These are phyloP conservation scores for Wickerhamiella lipophila DNA, from an alignment of 805 yeast species.

Conservation along the genomic window DNA sequence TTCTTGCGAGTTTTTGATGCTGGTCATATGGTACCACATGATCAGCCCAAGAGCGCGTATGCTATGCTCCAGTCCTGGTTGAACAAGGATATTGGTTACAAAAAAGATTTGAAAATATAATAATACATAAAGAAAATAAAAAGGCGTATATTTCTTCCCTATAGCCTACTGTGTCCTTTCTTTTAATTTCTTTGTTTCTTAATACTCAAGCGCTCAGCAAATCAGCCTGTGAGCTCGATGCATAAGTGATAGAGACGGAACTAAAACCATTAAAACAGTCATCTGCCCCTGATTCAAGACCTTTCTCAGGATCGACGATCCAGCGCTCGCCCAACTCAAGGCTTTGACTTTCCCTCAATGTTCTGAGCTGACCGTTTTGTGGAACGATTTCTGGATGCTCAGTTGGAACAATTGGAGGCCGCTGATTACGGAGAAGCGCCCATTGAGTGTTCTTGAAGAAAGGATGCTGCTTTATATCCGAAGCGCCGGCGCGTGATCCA, in stretches of 20 bases:
- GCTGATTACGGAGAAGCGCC: constrained; percentile 86
- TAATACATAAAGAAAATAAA: not conserved
- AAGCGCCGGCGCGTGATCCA: constrained; percentile 90
- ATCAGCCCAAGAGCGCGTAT: constrained; percentile 64
- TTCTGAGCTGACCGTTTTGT: not conserved
- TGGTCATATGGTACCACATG: constrained; percentile 88
- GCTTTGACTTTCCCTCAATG: constrained; percentile 19
- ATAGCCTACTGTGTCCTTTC: not conserved
- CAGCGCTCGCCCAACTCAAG: constrained; percentile 23
- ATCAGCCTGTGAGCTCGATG: constrained; percentile 8
- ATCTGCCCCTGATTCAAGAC: constrained; percentile 13
- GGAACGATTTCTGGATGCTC: constrained; percentile 25
- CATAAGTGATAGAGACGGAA: constrained; percentile 23
- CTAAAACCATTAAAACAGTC: constrained; percentile 22
- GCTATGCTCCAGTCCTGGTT: constrained; percentile 69
- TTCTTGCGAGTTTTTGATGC: constrained; percentile 69
- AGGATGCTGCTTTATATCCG: constrained; percentile 82
- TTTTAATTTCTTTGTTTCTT: not conserved
- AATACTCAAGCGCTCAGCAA: not conserved
- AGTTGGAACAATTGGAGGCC: constrained; percentile 92
- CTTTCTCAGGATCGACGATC: constrained; percentile 16
- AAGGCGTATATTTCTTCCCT: not conserved
- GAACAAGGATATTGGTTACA: constrained; percentile 4
- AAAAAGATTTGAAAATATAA: not conserved
- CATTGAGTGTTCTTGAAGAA: constrained; percentile 88